phyloP scores from a whole-genome alignment of 2,329 filamentous ascomycete species.

The Monosporascus sp. region DNA sequence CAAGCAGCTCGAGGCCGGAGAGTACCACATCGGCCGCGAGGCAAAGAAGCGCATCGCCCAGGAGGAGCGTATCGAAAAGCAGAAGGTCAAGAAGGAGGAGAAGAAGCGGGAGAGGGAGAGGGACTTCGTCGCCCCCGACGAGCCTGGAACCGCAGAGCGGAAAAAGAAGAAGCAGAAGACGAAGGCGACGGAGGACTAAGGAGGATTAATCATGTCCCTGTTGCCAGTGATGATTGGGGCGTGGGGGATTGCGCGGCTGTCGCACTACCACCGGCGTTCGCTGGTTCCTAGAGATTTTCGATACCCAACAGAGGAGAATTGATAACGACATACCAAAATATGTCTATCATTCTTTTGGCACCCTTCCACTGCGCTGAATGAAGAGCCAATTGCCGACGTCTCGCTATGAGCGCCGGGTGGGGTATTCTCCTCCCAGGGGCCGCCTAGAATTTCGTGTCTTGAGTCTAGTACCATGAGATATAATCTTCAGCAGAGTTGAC shows the following conservation, averaged over 20 bases:
- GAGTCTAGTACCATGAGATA: too few relatives aligned
- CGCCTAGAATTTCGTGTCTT: too few relatives aligned
- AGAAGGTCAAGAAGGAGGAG: slow-evolving; percentile 81
- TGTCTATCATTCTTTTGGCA: too few relatives aligned
- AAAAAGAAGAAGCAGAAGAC: slow-evolving; percentile 63
- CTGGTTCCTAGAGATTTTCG: neutral
- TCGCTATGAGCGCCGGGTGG: too few relatives aligned
- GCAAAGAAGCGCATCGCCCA: slow-evolving; percentile 80
- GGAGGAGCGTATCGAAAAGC: slow-evolving; percentile 76
- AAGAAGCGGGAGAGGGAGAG: slow-evolving; percentile 79
- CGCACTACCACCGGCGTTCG: neutral
- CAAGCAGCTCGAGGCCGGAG: slow-evolving; percentile 93
- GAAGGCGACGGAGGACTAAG: slow-evolving; percentile 24
- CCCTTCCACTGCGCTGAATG: too few relatives aligned
- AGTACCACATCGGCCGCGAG: slow-evolving; percentile 92
- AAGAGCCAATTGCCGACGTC: too few relatives aligned
- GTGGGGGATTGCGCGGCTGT: neutral
- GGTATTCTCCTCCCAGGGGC: too few relatives aligned
- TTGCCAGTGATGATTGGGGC: neutral
- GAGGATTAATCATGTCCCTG: neutral
- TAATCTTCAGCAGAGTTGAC: too few relatives aligned
- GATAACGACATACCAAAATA: neutral
- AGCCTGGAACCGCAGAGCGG: slow-evolving; percentile 53
- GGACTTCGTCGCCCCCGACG: slow-evolving; percentile 83
- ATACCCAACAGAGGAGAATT: neutral